phyloP scores from a whole-genome alignment of 2,329 filamentous ascomycete species.

The Dendryphion nanum region DNA sequence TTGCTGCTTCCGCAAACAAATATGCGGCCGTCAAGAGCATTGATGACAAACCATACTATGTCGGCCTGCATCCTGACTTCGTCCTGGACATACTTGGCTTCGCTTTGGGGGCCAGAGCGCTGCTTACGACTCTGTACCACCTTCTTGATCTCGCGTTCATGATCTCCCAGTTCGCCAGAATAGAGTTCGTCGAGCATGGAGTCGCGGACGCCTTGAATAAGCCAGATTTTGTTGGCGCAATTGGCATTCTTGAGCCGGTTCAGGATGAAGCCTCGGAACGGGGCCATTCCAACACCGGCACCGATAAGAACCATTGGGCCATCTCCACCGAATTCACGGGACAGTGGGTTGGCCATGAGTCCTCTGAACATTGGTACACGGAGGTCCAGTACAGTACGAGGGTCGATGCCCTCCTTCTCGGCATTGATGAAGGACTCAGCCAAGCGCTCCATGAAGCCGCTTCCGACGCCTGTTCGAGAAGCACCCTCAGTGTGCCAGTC shows the following conservation, averaged over 20 bases:
- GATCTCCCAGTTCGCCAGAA: constrained; percentile 91
- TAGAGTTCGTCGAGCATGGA: constrained; percentile 94
- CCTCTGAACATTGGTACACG: constrained; percentile 97
- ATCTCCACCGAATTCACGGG: constrained; percentile 85
- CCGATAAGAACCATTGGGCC: constrained; percentile 98
- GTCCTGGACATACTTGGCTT: constrained; percentile 92
- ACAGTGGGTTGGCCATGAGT: constrained; percentile 94
- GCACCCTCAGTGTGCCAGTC: constrained; percentile 67
- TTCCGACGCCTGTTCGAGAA: constrained; percentile 78
- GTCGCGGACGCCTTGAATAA: constrained; percentile 91
- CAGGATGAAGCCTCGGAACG: constrained; percentile 96
- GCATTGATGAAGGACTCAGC: constrained; percentile 70
- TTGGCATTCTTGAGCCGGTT: constrained; percentile 90
- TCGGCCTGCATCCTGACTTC: constrained; percentile 89
- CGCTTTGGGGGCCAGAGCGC: constrained; percentile 48
- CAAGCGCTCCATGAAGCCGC: constrained; percentile 88
- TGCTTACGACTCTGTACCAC: constrained; percentile 51
- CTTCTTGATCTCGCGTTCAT: constrained; percentile 61
- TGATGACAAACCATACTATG: constrained; percentile 97
- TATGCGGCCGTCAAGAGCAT: constrained; percentile 89
- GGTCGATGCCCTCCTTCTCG: constrained; percentile 55
- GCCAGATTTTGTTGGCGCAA: constrained; percentile 97
- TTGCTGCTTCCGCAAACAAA: constrained; percentile 95
- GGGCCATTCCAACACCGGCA: constrained; percentile 92
- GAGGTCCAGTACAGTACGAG: constrained; percentile 55